Percentiles rank a stretch among this genome's conserved stretches.
Evolutionary conservation across 257 asterid genomes (phyloP).

Genomic region (Gentiana macrophylla): DNA sequence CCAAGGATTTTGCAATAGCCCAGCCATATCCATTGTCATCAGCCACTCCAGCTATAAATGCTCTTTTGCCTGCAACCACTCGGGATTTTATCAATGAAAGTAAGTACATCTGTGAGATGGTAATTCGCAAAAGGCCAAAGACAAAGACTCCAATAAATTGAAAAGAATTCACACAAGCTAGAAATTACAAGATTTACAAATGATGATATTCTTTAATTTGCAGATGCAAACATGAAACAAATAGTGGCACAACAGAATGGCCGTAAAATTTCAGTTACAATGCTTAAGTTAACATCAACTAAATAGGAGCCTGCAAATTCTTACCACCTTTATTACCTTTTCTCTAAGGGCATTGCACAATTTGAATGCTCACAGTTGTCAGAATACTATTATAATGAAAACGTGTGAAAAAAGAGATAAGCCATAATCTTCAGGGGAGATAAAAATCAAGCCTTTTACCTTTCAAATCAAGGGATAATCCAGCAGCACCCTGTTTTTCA

Average conservation of each 20-base stretch:
- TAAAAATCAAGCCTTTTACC: constrained; percentile 51
- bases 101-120: not conserved
- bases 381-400: not conserved
- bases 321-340: not conserved
- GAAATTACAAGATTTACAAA: not conserved
- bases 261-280: not conserved
- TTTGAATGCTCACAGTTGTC: not conserved
- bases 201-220: too few relatives aligned
- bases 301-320: not conserved
- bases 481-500: constrained; percentile 41
- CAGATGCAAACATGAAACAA: not conserved
- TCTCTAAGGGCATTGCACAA: not conserved
- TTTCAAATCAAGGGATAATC: constrained; percentile 52
- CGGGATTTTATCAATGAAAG: constrained; percentile 3
- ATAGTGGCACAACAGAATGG: not conserved
- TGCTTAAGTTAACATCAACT: not conserved
- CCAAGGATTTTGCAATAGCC: constrained; percentile 88
- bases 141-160: not conserved
- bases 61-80: constrained; percentile 50
- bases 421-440: not conserved
- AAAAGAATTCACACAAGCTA: not conserved
- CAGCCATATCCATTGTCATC: constrained; percentile 94
- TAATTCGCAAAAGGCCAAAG: too few relatives aligned
- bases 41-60: constrained; percentile 86
- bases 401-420: not conserved